Percentiles rank a stretch among this genome's conserved stretches.
These are phyloP conservation scores for Pilasporangium apinafurcum DNA, from an alignment of 352 stramenopile species.

Conservation along the genomic window DNA sequence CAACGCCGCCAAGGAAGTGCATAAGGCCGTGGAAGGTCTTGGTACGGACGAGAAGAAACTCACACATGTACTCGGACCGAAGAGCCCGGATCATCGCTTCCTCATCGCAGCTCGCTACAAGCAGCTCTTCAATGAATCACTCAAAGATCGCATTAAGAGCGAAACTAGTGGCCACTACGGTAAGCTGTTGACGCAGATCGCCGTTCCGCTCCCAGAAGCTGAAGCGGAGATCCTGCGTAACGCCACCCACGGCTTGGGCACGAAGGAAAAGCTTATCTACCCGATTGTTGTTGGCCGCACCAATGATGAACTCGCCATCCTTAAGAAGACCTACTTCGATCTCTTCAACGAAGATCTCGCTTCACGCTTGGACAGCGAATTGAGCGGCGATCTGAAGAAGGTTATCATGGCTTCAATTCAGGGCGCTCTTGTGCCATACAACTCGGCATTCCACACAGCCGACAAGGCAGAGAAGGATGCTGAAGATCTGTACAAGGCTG, in stretches of 20 bases:
- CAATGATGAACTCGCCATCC: slow-evolving; percentile 64
- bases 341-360: slow-evolving; percentile 52
- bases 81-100: slow-evolving; percentile 52
- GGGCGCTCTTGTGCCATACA: slow-evolving; percentile 40
- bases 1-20: slow-evolving; percentile 38
- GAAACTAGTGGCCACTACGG: slow-evolving; percentile 63
- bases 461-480: slow-evolving; percentile 54
- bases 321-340: slow-evolving; percentile 79
- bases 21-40: slow-evolving; percentile 58
- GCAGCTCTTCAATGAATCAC: slow-evolving; percentile 44
- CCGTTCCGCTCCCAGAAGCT: slow-evolving; percentile 45
- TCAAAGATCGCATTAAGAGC: slow-evolving; percentile 56
- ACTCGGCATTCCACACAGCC: slow-evolving; percentile 47
- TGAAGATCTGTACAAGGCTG: slow-evolving; percentile 58
- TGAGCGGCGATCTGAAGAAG: slow-evolving; percentile 70
- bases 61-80: slow-evolving; percentile 29
- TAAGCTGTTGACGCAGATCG: slow-evolving; percentile 53
- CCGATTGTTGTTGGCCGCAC: slow-evolving; percentile 59
- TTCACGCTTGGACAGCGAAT: slow-evolving; percentile 46
- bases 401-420: slow-evolving; percentile 66
- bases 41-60: slow-evolving; percentile 62
- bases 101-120: slow-evolving; percentile 63
- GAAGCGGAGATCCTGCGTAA: slow-evolving; percentile 57
- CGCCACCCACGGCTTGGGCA: slow-evolving; percentile 63
- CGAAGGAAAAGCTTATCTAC: slow-evolving; percentile 68